phyloP scores from a whole-genome alignment of 2,329 filamentous ascomycete genomes.

The Alternaria dauci region DNA sequence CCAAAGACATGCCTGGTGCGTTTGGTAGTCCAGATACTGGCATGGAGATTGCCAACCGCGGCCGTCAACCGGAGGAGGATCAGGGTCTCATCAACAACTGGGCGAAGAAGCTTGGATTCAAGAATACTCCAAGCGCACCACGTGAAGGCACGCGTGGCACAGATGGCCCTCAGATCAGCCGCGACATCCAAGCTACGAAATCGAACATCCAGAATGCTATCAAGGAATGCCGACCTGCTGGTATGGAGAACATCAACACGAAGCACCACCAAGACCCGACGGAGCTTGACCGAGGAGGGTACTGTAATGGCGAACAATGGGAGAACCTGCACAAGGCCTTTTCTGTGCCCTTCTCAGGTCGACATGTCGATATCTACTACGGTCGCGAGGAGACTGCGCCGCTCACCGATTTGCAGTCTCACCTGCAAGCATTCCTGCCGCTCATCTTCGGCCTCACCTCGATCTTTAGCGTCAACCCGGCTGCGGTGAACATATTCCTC shows the following conservation, averaged over 20 bases:
- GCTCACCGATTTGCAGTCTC: constrained; percentile 37
- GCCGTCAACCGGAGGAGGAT: constrained; percentile 31
- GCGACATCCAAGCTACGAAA: constrained; percentile 46
- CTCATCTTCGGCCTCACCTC: constrained; percentile 46
- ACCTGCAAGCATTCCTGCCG: constrained; percentile 42
- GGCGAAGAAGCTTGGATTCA: constrained; percentile 50
- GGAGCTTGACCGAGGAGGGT: constrained; percentile 49
- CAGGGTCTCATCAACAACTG: constrained; percentile 47
- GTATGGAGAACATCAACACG: constrained; percentile 43
- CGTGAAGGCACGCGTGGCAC: constrained; percentile 25
- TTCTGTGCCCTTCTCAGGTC: constrained; percentile 43
- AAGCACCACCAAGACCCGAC: constrained; percentile 50
- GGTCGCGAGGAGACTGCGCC: constrained; percentile 40
- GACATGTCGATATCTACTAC: constrained; percentile 49
- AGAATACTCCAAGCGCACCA: constrained; percentile 32
- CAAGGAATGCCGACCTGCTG: constrained; percentile 47
- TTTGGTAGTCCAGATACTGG: constrained; percentile 48
- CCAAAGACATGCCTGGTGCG: constrained; percentile 47
- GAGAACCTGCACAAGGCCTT: constrained; percentile 51
- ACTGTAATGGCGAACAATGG: constrained; percentile 50
- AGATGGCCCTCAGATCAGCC: constrained; percentile 46
- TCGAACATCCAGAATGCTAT: constrained; percentile 50
- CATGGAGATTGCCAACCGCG: constrained; percentile 39
- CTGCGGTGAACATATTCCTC: constrained; percentile 85
- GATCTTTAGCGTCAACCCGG: constrained; percentile 71